phyloP scores from a whole-genome alignment of 176 grass and related monocot genomes.

The Zea luxurians region DNA sequence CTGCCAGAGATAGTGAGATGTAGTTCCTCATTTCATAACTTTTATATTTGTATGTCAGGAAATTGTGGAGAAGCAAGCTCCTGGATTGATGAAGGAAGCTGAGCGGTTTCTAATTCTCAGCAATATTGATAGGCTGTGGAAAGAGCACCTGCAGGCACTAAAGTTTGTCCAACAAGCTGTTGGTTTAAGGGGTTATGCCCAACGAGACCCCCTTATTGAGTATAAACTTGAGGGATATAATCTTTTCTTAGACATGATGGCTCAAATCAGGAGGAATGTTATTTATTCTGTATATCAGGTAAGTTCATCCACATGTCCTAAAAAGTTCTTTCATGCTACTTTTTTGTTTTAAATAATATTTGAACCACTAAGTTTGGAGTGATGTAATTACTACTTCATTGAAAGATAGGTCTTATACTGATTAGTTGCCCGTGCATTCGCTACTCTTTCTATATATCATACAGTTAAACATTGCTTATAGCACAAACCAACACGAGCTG shows the following conservation, averaged over 20 bases:
- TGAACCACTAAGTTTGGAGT: conserved; percentile 2
- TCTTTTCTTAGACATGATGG: conserved; percentile 99
- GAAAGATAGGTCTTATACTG: not conserved
- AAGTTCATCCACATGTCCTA: conserved; percentile 29
- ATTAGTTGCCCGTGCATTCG: no score
- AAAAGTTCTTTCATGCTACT: conserved; percentile 19
- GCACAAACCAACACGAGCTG: no score
- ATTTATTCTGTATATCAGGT: conserved; percentile 99
- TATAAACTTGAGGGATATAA: conserved; percentile 99
- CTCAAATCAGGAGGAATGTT: conserved; percentile 95
- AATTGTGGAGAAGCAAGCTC: conserved; percentile 83
- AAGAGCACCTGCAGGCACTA: conserved; percentile 92
- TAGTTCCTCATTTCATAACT: conserved; percentile 10
- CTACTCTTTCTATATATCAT: no score
- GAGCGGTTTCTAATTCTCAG: conserved; percentile 93
- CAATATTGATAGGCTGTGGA: conserved; percentile 99
- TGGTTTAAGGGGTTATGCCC: conserved; percentile 94
- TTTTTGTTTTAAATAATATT: conserved; percentile 16
- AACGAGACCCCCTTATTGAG: conserved; percentile 94
- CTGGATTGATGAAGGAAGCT: conserved; percentile 93
- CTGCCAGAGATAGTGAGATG: not conserved
- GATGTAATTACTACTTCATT: not conserved
- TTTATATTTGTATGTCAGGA: conserved; percentile 54
- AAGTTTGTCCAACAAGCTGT: conserved; percentile 99
- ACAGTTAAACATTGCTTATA: no score